Percentiles rank a stretch among this genome's conserved stretches.
These are phyloP conservation scores for Pyrus pyrifolia DNA, from an alignment of 306 rosid genomes.

Conservation along the genomic window DNA sequence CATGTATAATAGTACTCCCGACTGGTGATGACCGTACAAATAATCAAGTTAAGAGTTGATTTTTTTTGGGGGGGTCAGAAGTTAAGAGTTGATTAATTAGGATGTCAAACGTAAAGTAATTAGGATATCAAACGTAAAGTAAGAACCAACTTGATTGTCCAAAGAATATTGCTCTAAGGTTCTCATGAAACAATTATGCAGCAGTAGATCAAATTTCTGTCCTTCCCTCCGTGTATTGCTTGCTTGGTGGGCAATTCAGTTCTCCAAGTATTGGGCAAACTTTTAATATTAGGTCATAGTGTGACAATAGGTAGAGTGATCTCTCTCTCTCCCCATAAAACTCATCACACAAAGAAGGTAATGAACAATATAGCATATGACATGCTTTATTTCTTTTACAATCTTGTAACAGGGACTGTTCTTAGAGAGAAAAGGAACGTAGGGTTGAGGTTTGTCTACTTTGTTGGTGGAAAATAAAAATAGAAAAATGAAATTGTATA, in stretches of 20 bases:
- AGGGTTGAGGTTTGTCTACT: constrained; percentile 9
- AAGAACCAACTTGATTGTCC: neutral
- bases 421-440: constrained; percentile 24
- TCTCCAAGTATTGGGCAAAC: neutral
- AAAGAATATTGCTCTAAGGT: neutral
- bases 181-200: neutral
- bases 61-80: neutral
- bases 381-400: constrained; percentile 5
- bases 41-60: neutral
- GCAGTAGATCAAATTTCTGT: neutral
- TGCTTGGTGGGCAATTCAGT: neutral
- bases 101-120: neutral
- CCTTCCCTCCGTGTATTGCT: neutral
- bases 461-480: constrained; percentile 8
- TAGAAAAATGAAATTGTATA: neutral
- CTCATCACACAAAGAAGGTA: neutral
- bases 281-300: neutral
- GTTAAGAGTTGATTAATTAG: neutral
- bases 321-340: neutral
- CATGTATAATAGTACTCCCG: neutral
- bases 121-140: neutral
- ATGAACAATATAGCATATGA: neutral
- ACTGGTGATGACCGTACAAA: neutral
- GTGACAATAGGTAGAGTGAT: neutral
- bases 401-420: constrained; percentile 42